Evolutionary conservation across 495 filamentous ascomycete species (phyloP), one percentile per base, ranked within the genome.

Genomic region (Lepidopterella palustris): DNA sequence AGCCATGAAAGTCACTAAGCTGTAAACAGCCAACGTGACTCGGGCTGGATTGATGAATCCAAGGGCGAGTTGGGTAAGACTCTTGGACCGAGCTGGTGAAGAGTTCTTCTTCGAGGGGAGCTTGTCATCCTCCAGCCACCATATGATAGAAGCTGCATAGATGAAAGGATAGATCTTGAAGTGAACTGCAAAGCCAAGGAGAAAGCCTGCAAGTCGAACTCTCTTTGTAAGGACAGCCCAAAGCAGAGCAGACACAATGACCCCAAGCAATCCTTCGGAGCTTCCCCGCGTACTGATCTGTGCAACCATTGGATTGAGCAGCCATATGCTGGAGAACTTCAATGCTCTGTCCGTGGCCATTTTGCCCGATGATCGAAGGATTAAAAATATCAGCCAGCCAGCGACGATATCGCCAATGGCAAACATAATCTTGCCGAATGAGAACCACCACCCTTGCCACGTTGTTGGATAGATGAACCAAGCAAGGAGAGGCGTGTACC

Each of bases 131-230:
- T 89, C 88, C 77, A 96, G 83, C 86, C 86, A 92, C 88, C 88
- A 95, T 6, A 97, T 69, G 27, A 97, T 88, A 0, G 89, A 86
- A 0, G 83, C 78, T 0, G 87, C 92, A 73, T 98, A 98, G 35
- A 97, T 89, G 68, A 97, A 95, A 0, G 93, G 93, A 69, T 97
- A 98, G 56, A 98, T 98, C 77, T 98, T 98, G 71, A 97, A 95
- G 72, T 98, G 93, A 26, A 96, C 92, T 0, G 84, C 80, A 31
- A 97, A 73, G 0, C 93, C 93, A 5, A 98, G 73, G 29, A 98
- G 71, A 2, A 85, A 29, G 0, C 90, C 95, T 0, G 91, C 89
- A 2, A 95, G 69, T 11, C 72, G 62, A 29, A 88, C 75, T 29
- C 76, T 74, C 51, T 73, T 71, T 56, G 79, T 73, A 47, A 87